Conservation (phyloP, 2,329 filamentous ascomycete species). For the Fusarium miscanthi region DNA sequence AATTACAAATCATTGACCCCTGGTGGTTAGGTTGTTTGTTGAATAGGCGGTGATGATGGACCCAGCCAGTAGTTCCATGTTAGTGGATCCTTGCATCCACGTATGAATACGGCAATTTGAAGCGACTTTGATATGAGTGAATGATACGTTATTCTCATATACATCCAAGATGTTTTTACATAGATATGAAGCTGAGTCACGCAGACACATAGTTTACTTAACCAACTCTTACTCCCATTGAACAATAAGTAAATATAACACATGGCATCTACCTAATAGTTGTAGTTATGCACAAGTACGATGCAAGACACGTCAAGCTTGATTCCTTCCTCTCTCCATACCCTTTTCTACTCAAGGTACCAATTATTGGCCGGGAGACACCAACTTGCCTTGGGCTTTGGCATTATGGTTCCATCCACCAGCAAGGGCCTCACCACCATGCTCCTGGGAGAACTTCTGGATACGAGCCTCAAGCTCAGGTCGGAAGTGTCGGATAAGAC, state of each 20-base stretch:
- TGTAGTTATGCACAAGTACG: slow-evolving; percentile 44
- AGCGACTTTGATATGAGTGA: neutral
- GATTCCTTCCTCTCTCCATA: slow-evolving; percentile 25
- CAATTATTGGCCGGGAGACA: slow-evolving; percentile 88
- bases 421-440: slow-evolving; percentile 79
- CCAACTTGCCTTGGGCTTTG: slow-evolving; percentile 80
- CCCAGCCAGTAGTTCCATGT: slow-evolving; percentile 14
- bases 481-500: slow-evolving; percentile 97
- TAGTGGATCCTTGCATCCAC: slow-evolving; percentile 13
- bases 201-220: neutral
- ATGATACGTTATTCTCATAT: neutral
- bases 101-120: neutral
- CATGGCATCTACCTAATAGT: slow-evolving; percentile 45
- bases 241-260: slow-evolving; percentile 47
- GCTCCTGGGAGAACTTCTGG: slow-evolving; percentile 78
- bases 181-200: no score
- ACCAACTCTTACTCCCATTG: slow-evolving; percentile 32
- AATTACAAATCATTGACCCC: slow-evolving; percentile 18
- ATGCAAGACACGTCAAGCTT: slow-evolving; percentile 41
- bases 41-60: slow-evolving; percentile 43
- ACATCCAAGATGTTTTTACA: neutral
- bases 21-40: slow-evolving; percentile 17
- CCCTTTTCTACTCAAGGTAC: slow-evolving; percentile 26
- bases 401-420: slow-evolving; percentile 88
- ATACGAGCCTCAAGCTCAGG: slow-evolving; percentile 95